Base-by-base conservation (phyloP, 2,329 filamentous ascomycete genomes). In the Monosporascus sp. region DNA sequence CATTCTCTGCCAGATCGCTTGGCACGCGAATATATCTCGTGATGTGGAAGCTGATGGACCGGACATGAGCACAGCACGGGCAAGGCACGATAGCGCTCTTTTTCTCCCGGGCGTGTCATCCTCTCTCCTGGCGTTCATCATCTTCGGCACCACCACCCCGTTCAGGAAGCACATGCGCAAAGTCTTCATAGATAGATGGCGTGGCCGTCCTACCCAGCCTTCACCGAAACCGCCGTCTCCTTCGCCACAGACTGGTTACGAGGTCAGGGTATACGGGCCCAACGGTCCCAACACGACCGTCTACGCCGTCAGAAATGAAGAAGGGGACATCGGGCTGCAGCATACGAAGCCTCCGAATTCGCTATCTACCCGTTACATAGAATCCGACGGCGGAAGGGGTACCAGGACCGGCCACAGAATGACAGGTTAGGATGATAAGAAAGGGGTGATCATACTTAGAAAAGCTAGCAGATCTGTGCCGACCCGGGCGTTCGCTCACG, bases 81-180 rank as follows among this genome's bases (percentile, higher is more conserved):
- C 71, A 2, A 66, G 62, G 1, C 49, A 49, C 6, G 68, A 72
- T 40, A 64, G 71, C 37, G 26, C 67, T 0, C 58, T 72, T 5
- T 75, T 74, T 51, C 51, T 71, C 1, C 73, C 73, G 3, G 73
- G 71, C 17, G 70, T 71, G 0, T 65, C 71, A 9, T 14, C 74
- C 70, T 27, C 31, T 27, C 43, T 73, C 2, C 60, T 73, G 4
- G 59, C 61, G 3, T 76, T 75, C 40, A 51, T 73, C 43, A 68
- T 76, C 3, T 75, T 76, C 53, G 73, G 73, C 8, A 76, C 73
- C 1, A 73, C 71, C 2, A 68, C 69, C 52, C 67, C 64, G 5
- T 73, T 69, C 50, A 54, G 67, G 20, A 57, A 67, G 9, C 61
- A 66, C 54, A 63, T 65, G 55, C 63, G 56, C 52, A 19, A 24